Evolutionary conservation across 108 stramenopile species (phyloP).

Genomic region (Chaetoceros muelleri): DNA sequence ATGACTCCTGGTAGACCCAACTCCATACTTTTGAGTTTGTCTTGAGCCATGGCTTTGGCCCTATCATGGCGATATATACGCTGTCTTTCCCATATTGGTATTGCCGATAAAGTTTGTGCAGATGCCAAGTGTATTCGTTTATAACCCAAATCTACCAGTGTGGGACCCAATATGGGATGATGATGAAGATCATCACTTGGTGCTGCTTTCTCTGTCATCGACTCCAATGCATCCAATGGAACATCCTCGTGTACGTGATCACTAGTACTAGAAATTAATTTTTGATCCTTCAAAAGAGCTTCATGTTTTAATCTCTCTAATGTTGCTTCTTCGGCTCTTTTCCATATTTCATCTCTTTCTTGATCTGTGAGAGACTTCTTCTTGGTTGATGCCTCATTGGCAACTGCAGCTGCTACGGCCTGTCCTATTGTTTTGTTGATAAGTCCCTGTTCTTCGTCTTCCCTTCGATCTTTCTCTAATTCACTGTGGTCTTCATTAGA

Average conservation of each 20-base stretch:
- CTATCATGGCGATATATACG: constrained; percentile 67
- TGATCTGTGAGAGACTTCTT: constrained; percentile 13
- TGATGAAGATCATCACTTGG: background rate
- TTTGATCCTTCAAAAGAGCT: constrained; percentile 22
- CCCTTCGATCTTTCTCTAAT: background rate
- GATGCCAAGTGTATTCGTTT: constrained; percentile 52
- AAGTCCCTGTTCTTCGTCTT: background rate
- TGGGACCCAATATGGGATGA: constrained; percentile 62
- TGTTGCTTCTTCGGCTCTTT: constrained; percentile 36
- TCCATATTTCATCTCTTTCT: constrained; percentile 11
- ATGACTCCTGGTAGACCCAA: constrained; percentile 72
- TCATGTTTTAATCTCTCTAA: constrained; percentile 25
- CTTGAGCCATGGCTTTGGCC: constrained; percentile 52
- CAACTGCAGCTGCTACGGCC: constrained; percentile 26
- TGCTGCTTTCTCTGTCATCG: background rate
- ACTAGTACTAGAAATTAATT: too few relatives aligned
- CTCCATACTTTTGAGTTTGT: constrained; percentile 50
- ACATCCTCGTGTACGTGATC: background rate
- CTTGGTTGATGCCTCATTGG: constrained; percentile 25
- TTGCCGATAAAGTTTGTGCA: constrained; percentile 25
- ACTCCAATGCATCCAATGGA: background rate
- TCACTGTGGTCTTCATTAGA: background rate
- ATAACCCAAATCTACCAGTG: constrained; percentile 38
- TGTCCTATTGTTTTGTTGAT: constrained; percentile 23
- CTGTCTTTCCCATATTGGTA: constrained; percentile 73